Conservation (phyloP, 345 rosid genomes). For the Aurinia saxatilis region DNA sequence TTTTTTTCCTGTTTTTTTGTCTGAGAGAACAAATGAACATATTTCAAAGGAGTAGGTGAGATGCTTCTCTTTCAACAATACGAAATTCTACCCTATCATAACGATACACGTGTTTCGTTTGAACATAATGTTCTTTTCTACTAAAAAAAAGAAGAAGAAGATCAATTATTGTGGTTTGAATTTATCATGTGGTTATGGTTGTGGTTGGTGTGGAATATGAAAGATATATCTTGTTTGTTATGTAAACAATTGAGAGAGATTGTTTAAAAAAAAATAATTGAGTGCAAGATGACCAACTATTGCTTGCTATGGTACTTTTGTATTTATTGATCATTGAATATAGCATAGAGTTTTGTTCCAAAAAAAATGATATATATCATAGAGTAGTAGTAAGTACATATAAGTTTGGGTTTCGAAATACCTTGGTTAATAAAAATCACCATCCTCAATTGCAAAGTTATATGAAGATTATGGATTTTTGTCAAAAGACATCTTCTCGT, state of each 20-base stretch:
- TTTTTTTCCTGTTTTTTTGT: no score
- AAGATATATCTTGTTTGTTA: not conserved
- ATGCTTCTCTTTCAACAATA: not conserved
- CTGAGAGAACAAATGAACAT: no score
- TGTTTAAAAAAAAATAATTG: no score
- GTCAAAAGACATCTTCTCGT: not conserved
- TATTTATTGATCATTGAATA: not conserved
- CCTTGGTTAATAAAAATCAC: not conserved
- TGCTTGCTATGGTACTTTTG: not conserved
- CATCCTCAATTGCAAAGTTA: not conserved
- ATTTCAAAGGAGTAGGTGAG: slow-evolving; percentile 9
- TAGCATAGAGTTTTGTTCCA: not conserved
- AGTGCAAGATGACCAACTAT: not conserved
- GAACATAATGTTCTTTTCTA: not conserved
- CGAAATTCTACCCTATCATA: not conserved
- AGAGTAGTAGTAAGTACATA: no score
- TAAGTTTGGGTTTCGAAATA: not conserved
- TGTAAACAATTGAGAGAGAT: not conserved
- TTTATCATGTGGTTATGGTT: not conserved
- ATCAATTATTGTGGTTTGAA: not conserved
- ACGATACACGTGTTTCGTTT: not conserved
- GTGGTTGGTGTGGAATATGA: slow-evolving; percentile 12
- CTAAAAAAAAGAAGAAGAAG: not conserved
- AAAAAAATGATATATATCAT: no score
- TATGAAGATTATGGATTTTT: no score